These are phyloP conservation scores for Kuraishia cidri DNA, from an alignment of 805 yeast genomes.

Conservation along the genomic window DNA sequence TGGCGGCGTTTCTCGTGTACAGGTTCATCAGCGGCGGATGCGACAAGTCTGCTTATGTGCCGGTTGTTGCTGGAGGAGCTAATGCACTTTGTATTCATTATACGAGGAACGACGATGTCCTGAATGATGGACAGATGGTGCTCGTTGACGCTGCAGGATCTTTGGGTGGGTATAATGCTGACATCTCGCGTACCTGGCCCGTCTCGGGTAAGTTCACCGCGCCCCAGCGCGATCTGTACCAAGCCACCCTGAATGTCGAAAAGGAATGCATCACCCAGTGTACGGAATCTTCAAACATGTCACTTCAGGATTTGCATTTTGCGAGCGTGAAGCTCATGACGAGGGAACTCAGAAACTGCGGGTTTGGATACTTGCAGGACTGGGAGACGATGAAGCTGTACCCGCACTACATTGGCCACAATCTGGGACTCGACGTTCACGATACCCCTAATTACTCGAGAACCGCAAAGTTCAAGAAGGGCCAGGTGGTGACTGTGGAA, in stretches of 20 bases:
- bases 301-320: constrained; percentile 71
- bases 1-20: constrained; percentile 76
- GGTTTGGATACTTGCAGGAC: constrained; percentile 44
- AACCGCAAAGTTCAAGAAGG: constrained; percentile 39
- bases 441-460: constrained; percentile 65
- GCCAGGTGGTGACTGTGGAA: constrained; percentile 89
- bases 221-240: constrained; percentile 80
- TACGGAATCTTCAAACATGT: constrained; percentile 36
- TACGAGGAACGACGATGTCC: constrained; percentile 80
- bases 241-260: constrained; percentile 80
- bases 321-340: constrained; percentile 51
- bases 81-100: constrained; percentile 91
- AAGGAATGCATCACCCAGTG: constrained; percentile 69
- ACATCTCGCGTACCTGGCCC: constrained; percentile 97
- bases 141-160: constrained; percentile 94
- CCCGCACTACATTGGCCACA: constrained; percentile 96
- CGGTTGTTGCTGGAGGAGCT: constrained; percentile 92
- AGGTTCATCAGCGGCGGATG: constrained; percentile 83
- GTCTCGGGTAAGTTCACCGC: constrained; percentile 62
- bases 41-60: constrained; percentile 82
- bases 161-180: constrained; percentile 90
- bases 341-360: constrained; percentile 62
- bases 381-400: constrained; percentile 54
- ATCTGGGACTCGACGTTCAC: constrained; percentile 87
- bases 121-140: constrained; percentile 72